These are phyloP conservation scores for Ettlia oleoabundans DNA, from an alignment of 139 green algal species.

Conservation along the genomic window DNA sequence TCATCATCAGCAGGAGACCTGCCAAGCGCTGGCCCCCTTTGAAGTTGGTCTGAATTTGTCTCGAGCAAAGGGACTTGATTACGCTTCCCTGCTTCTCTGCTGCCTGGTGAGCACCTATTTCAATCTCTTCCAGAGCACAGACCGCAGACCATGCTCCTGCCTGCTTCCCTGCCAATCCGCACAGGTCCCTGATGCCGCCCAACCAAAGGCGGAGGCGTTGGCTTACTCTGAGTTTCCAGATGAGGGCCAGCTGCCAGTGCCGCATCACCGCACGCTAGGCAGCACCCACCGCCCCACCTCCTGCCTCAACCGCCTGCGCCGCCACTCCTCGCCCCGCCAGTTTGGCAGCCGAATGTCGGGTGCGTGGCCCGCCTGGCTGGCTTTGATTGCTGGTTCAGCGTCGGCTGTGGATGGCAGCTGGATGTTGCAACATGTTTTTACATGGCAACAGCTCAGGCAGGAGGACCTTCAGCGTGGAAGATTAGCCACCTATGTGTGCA, in stretches of 20 bases:
- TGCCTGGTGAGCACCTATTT: no score
- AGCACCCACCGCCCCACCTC: background rate
- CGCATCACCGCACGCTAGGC: background rate
- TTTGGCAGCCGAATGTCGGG: constrained; percentile 10
- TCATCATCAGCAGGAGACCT: no score
- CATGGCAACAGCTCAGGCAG: no score
- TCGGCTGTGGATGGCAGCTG: background rate
- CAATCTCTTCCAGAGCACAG: background rate
- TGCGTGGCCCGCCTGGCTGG: background rate
- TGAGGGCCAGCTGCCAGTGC: constrained; percentile 15
- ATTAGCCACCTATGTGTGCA: background rate
- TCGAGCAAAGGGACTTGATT: no score
- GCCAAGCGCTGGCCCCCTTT: no score
- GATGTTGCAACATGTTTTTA: background rate
- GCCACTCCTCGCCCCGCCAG: constrained; percentile 27
- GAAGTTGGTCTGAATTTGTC: no score
- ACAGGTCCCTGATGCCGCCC: constrained; percentile 29
- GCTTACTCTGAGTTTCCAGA: constrained; percentile 40
- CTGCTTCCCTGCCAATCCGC: background rate
- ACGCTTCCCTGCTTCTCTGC: no score
- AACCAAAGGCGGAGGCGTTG: constrained; percentile 20
- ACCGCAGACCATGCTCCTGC: background rate
- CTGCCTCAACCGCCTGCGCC: constrained; percentile 8
- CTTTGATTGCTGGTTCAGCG: no score
- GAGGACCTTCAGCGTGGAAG: no score